Percentiles rank a stretch among this genome's conserved stretches.
Evolutionary conservation across 169 alveolate species (phyloP).

Genomic region (Eimeria tenella): DNA sequence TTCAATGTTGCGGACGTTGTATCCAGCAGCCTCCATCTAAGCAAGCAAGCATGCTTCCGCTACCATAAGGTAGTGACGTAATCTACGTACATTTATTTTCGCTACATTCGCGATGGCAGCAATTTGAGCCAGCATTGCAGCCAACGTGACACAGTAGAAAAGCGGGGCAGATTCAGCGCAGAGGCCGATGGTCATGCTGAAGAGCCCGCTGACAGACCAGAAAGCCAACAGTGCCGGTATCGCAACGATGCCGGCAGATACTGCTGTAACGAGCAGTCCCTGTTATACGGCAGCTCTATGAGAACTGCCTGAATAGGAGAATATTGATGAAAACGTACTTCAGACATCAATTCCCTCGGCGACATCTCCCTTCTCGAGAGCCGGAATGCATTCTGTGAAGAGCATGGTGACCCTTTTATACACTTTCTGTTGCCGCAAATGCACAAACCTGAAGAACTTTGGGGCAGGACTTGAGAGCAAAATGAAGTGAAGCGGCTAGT

Average conservation of each 20-base stretch:
- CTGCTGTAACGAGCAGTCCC: conserved; percentile 66
- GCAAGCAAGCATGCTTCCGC: background rate
- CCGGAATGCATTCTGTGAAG: conserved; percentile 52
- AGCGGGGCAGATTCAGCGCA: conserved; percentile 72
- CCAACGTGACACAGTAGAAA: conserved; percentile 49
- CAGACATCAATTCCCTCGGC: conserved; percentile 24
- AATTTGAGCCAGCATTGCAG: conserved; percentile 70
- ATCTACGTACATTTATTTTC: conserved; percentile 25
- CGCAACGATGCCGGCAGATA: conserved; percentile 35
- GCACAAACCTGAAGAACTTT: conserved; percentile 63
- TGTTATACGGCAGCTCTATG: background rate
- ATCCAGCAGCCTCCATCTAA: conserved; percentile 69
- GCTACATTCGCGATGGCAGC: conserved; percentile 58
- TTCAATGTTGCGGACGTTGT: conserved; percentile 56
- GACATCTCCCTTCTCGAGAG: conserved; percentile 14
- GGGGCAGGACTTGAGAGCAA: conserved; percentile 57
- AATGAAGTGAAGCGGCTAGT: conserved; percentile 61
- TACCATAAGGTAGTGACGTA: background rate
- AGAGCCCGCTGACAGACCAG: conserved; percentile 61
- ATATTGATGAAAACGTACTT: background rate
- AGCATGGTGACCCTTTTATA: background rate
- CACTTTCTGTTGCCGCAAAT: background rate
- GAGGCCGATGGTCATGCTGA: conserved; percentile 61
- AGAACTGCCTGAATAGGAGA: background rate
- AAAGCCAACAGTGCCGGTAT: conserved; percentile 40